These are phyloP conservation scores for Helotiales sp. DNA, from an alignment of 2,329 filamentous ascomycete species.

Conservation along the genomic window DNA sequence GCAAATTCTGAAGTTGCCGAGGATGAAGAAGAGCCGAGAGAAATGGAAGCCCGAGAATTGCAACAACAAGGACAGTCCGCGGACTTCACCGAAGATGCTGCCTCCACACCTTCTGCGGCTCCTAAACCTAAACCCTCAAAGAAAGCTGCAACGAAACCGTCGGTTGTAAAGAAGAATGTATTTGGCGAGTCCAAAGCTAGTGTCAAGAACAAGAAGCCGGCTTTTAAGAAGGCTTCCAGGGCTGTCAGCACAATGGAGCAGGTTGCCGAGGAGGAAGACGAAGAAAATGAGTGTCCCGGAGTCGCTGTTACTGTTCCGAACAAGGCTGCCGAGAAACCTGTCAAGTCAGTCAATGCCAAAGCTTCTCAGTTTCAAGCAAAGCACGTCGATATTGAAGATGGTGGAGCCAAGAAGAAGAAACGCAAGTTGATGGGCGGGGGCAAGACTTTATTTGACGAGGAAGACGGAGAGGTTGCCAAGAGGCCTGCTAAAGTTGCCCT, in stretches of 20 bases:
- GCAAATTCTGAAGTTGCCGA: conserved; percentile 17
- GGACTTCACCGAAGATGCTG: not conserved
- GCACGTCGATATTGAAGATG: conserved; percentile 36
- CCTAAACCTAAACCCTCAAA: conserved; percentile 32
- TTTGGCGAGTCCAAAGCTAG: conserved; percentile 49
- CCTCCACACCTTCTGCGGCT: conserved; percentile 16
- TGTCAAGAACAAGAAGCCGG: conserved; percentile 39
- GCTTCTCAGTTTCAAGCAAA: conserved; percentile 29
- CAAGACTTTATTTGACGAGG: conserved; percentile 73
- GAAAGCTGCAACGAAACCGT: conserved; percentile 32
- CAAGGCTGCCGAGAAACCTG: conserved; percentile 11
- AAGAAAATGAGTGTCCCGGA: conserved; percentile 42
- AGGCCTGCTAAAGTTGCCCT: conserved; percentile 45
- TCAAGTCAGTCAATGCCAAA: conserved; percentile 22
- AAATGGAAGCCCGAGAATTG: not conserved
- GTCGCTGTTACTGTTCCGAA: conserved; percentile 34
- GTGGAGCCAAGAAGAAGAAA: conserved; percentile 65
- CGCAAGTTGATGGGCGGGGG: conserved; percentile 70
- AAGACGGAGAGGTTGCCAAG: conserved; percentile 58
- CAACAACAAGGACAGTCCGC: not conserved
- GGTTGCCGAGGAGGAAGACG: conserved; percentile 47
- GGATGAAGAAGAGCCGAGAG: conserved; percentile 17
- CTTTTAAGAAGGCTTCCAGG: conserved; percentile 40
- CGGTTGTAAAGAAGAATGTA: conserved; percentile 47
- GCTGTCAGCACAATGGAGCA: conserved; percentile 46